Percentiles rank a stretch among this genome's conserved stretches.
phyloP scores from a whole-genome alignment of 257 asterid genomes.

The Primulina huaijiensis region DNA sequence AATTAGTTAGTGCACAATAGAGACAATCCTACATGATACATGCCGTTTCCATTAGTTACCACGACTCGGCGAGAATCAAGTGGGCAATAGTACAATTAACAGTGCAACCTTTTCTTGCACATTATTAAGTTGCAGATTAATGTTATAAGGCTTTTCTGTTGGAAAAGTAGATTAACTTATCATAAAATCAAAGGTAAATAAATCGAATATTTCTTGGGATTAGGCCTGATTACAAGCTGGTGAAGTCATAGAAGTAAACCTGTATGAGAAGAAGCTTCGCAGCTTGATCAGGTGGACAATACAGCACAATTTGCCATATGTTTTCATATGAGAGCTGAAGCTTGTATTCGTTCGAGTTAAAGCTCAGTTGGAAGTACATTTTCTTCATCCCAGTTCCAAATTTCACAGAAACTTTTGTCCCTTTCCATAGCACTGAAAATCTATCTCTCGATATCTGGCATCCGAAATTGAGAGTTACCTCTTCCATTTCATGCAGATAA shows the following conservation, averaged over 20 bases:
- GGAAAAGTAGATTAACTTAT: neutral
- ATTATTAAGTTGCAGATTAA: too few relatives aligned
- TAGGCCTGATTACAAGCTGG: neutral
- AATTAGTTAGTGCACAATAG: neutral
- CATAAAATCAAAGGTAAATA: neutral
- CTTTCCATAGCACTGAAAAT: constrained; percentile 54
- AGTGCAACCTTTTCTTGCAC: neutral
- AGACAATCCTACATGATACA: neutral
- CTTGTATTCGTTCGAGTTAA: constrained; percentile 39
- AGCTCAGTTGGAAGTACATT: constrained; percentile 38
- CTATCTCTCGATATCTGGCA: constrained; percentile 50
- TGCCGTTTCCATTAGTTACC: neutral
- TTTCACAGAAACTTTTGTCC: constrained; percentile 35
- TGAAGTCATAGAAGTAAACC: constrained; percentile 39
- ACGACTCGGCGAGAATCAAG: neutral
- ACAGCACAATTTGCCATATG: constrained; percentile 68
- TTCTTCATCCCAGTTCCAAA: constrained; percentile 63
- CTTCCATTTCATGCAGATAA: constrained; percentile 37
- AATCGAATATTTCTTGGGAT: neutral
- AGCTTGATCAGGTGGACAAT: constrained; percentile 28
- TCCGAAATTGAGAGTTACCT: constrained; percentile 51
- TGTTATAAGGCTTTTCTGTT: neutral
- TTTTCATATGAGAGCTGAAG: constrained; percentile 73
- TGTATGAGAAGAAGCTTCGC: constrained; percentile 56
- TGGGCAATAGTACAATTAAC: neutral